Conservation (phyloP, 2,329 filamentous ascomycete species). For the Ophiostoma triangulosporum region DNA sequence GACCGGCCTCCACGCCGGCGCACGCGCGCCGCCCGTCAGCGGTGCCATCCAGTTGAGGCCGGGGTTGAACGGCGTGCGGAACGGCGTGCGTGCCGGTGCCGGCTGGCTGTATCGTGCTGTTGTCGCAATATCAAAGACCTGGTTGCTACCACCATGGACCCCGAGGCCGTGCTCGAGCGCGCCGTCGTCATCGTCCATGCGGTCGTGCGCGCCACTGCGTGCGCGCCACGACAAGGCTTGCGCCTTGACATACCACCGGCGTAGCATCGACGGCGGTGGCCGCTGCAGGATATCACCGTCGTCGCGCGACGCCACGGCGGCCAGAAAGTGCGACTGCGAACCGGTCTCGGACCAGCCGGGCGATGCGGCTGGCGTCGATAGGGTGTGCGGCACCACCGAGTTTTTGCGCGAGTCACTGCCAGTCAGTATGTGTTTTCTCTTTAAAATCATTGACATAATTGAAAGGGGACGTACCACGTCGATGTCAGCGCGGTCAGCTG, state of each 20-base stretch:
- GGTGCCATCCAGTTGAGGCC: slow-evolving; percentile 11
- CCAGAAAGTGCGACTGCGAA: neutral
- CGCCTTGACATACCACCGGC: neutral
- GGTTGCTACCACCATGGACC: neutral
- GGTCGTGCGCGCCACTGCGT: neutral
- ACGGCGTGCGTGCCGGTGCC: neutral
- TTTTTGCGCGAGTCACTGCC: slow-evolving; percentile 6
- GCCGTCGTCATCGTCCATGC: neutral
- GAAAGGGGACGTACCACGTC: neutral
- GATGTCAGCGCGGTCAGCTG: neutral
- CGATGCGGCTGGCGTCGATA: neutral
- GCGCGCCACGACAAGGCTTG: neutral
- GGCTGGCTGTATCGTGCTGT: neutral
- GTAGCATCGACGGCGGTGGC: neutral
- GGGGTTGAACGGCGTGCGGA: slow-evolving; percentile 6
- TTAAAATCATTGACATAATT: neutral
- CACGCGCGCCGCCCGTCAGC: neutral
- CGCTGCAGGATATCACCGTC: neutral
- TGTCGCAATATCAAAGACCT: no score
- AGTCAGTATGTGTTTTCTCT: neutral
- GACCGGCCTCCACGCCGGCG: neutral
- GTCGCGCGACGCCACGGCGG: neutral
- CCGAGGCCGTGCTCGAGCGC: neutral
- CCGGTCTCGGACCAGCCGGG: neutral
- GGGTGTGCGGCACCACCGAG: slow-evolving; percentile 3